Evolutionary conservation across 768 basidiomycete genomes (phyloP).

Genomic region (Obba rivulosa): DNA sequence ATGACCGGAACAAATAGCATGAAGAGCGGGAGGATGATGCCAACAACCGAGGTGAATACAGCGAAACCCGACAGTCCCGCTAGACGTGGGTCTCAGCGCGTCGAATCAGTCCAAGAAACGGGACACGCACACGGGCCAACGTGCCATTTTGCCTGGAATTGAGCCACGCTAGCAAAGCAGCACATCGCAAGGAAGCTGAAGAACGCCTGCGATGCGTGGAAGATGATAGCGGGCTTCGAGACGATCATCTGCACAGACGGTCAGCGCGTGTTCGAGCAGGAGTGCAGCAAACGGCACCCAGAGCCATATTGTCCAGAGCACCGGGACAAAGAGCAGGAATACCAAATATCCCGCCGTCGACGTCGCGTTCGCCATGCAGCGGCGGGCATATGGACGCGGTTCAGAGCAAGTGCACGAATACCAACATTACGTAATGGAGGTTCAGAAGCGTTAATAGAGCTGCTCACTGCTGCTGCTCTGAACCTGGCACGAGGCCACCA

Average conservation of each 20-base stretch:
- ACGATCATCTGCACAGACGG: slow-evolving; percentile 68
- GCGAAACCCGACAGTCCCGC: slow-evolving; percentile 87
- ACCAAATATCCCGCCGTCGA: slow-evolving; percentile 44
- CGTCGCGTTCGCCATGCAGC: slow-evolving; percentile 15
- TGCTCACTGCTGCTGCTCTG: slow-evolving; percentile 11
- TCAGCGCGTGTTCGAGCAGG: slow-evolving; percentile 7
- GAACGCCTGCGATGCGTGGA: slow-evolving; percentile 75
- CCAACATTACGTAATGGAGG: slow-evolving; percentile 42
- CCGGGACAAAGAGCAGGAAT: slow-evolving; percentile 61
- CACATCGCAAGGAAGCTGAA: slow-evolving; percentile 92
- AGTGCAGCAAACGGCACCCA: slow-evolving; percentile 43
- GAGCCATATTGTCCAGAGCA: slow-evolving; percentile 61
- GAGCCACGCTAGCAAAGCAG: slow-evolving; percentile 85
- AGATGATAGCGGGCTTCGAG: slow-evolving; percentile 75
- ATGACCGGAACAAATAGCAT: slow-evolving; percentile 73
- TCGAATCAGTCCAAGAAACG: neutral
- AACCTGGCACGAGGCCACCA: slow-evolving; percentile 3
- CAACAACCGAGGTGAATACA: slow-evolving; percentile 68
- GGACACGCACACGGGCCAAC: slow-evolving; percentile 80
- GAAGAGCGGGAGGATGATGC: slow-evolving; percentile 70
- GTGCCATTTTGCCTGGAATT: slow-evolving; percentile 80
- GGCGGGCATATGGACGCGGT: no score
- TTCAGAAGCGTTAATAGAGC: slow-evolving; percentile 2
- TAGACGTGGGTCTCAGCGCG: slow-evolving; percentile 24
- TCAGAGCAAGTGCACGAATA: slow-evolving; percentile 23